Conservation (phyloP, 2,329 filamentous ascomycete genomes). For the Ophiostoma fasciatum region DNA sequence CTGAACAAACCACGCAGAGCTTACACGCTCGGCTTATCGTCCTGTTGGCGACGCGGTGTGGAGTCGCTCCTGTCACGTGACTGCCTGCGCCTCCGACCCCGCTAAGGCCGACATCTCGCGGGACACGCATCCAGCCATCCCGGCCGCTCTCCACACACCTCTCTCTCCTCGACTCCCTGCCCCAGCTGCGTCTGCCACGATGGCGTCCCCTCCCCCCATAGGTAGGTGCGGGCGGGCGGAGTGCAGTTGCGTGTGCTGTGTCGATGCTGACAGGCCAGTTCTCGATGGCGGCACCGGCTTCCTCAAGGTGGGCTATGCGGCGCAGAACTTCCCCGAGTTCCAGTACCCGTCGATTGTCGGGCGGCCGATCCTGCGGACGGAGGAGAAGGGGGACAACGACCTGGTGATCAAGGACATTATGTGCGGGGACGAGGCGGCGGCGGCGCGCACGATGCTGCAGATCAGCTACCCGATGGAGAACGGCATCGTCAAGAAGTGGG, state of each 20-base stretch:
- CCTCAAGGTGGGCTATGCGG: conserved; percentile 98
- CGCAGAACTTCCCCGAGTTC: conserved; percentile 98
- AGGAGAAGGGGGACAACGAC: conserved; percentile 56
- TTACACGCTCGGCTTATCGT: too few species aligned
- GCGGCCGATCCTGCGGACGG: conserved; percentile 89
- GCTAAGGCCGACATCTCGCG: too few species aligned
- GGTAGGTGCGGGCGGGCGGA: too few species aligned
- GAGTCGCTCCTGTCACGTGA: too few species aligned
- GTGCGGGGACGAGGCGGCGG: conserved; percentile 96
- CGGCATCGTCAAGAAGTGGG: conserved; percentile 98
- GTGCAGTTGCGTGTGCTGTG: too few species aligned
- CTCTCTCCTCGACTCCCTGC: too few species aligned
- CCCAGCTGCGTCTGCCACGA: conserved; percentile 20
- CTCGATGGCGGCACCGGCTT: conserved; percentile 99
- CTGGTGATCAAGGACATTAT: conserved; percentile 90
- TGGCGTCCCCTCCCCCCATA: conserved; percentile 39
- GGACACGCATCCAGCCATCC: too few species aligned
- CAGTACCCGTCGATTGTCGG: conserved; percentile 98
- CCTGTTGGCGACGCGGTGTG: too few species aligned
- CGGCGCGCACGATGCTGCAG: conserved; percentile 91
- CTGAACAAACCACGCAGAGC: too few species aligned
- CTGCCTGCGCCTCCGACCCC: too few species aligned
- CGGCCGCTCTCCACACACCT: too few species aligned
- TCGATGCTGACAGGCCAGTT: too few species aligned
- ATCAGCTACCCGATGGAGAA: conserved; percentile 99